Conservation (phyloP, 495 filamentous ascomycete species). For the Aspergillus coremiiformis region DNA sequence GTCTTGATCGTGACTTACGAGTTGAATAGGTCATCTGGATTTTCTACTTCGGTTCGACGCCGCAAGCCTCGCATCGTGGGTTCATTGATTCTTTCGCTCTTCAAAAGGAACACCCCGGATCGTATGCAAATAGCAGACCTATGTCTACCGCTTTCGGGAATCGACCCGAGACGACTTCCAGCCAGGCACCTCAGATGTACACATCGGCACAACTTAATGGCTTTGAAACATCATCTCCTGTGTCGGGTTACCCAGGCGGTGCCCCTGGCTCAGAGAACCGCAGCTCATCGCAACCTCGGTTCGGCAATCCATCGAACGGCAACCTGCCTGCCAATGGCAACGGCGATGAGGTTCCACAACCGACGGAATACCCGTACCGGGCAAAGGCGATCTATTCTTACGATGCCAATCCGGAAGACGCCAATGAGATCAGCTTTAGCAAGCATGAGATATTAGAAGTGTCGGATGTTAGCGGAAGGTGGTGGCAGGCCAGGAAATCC, state of each 20-base stretch:
- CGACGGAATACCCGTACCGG: constrained; percentile 92
- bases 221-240: constrained; percentile 91
- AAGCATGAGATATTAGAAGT: constrained; percentile 97
- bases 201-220: constrained; percentile 90
- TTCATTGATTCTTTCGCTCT: constrained; percentile 96
- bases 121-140: constrained; percentile 58
- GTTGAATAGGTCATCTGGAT: constrained; percentile 86
- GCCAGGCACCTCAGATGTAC: constrained; percentile 87
- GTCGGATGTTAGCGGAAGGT: constrained; percentile 91
- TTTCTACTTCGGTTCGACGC: constrained; percentile 93
- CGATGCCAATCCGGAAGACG: constrained; percentile 95
- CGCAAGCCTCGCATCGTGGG: constrained; percentile 76
- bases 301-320: constrained; percentile 34
- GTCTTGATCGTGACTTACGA: constrained; percentile 4
- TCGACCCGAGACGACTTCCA: constrained; percentile 76
- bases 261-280: constrained; percentile 50
- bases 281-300: constrained; percentile 51
- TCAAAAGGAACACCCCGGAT: constrained; percentile 65
- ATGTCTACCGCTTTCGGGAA: constrained; percentile 42
- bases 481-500: constrained; percentile 98
- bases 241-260: constrained; percentile 68
- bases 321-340: constrained; percentile 26
- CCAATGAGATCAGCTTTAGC: constrained; percentile 93
- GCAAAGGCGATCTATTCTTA: constrained; percentile 99
- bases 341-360: constrained; percentile 57